Evolutionary conservation across 192 early-diverging fungal genomes (phyloP).

Genomic region (Backusella sp.): DNA sequence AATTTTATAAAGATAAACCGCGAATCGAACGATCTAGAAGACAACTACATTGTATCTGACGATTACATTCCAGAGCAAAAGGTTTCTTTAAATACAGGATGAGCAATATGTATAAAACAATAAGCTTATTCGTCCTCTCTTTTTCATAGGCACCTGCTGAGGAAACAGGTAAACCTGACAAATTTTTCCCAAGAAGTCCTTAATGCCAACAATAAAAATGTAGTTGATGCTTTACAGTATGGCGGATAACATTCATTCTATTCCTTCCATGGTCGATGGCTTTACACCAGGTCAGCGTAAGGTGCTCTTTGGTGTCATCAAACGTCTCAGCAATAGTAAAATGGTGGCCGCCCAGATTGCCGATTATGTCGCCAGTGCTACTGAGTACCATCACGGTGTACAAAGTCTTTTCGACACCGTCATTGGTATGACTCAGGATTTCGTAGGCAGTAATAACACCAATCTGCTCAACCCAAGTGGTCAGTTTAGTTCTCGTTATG

Average conservation of each 20-base stretch:
- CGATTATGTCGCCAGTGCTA: constrained; percentile 85
- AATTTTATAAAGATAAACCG: background rate
- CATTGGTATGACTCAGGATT: constrained; percentile 92
- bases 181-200: background rate
- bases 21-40: background rate
- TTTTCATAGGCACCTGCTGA: background rate
- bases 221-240: constrained; percentile 87
- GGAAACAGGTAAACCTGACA: background rate
- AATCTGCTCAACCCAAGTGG: constrained; percentile 81
- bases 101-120: background rate
- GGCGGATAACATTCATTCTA: constrained; percentile 92
- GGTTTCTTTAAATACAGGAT: background rate
- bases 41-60: background rate
- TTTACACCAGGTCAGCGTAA: constrained; percentile 97
- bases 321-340: constrained; percentile 76
- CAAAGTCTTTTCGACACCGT: constrained; percentile 79
- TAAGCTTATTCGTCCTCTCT: background rate
- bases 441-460: constrained; percentile 95
- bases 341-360: constrained; percentile 88
- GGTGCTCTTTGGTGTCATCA: constrained; percentile 85
- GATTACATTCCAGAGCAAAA: background rate
- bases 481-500: constrained; percentile 88
- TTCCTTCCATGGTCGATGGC: constrained; percentile 92
- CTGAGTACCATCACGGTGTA: constrained; percentile 97
- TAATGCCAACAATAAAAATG: background rate